Conservation (phyloP, 2,329 filamentous ascomycete species). For the Metarhizium guizhouense region DNA sequence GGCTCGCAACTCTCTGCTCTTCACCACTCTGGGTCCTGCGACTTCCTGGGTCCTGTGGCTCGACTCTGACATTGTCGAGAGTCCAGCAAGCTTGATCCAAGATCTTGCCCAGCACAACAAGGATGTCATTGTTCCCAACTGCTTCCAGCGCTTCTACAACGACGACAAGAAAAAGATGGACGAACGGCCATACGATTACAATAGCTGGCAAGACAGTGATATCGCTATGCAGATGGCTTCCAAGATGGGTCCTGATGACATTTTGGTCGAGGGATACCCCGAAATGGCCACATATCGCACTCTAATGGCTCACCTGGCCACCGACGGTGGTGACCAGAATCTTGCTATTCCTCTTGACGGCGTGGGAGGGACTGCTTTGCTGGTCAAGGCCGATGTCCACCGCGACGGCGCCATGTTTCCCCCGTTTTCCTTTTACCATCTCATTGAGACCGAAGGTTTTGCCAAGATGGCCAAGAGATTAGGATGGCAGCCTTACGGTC, state of each 20-base stretch:
- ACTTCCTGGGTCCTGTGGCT: constrained; percentile 98
- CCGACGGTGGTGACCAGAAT: constrained; percentile 45
- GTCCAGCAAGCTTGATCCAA: constrained; percentile 75
- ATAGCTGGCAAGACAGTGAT: constrained; percentile 90
- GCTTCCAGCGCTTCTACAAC: constrained; percentile 80
- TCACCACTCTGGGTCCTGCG: constrained; percentile 83
- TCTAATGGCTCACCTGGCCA: constrained; percentile 78
- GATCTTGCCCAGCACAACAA: constrained; percentile 84
- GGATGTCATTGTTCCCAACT: constrained; percentile 90
- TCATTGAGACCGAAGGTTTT: constrained; percentile 97
- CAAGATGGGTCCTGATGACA: constrained; percentile 83
- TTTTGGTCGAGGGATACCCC: constrained; percentile 84
- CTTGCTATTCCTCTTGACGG: constrained; percentile 74
- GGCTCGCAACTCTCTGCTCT: constrained; percentile 87
- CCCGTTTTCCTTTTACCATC: constrained; percentile 88
- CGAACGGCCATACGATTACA: constrained; percentile 88
- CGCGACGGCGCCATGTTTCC: constrained; percentile 98
- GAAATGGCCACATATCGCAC: constrained; percentile 89
- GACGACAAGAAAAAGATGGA: constrained; percentile 57
- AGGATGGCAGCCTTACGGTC: constrained; percentile 76
- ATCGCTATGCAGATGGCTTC: constrained; percentile 65
- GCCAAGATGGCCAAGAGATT: constrained; percentile 91
- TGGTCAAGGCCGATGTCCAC: constrained; percentile 96
- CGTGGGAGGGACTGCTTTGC: constrained; percentile 82
- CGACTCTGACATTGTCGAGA: constrained; percentile 86